These are phyloP conservation scores for Dichotomocladium elegans DNA, from an alignment of 371 early-diverging fungal species.

Conservation along the genomic window DNA sequence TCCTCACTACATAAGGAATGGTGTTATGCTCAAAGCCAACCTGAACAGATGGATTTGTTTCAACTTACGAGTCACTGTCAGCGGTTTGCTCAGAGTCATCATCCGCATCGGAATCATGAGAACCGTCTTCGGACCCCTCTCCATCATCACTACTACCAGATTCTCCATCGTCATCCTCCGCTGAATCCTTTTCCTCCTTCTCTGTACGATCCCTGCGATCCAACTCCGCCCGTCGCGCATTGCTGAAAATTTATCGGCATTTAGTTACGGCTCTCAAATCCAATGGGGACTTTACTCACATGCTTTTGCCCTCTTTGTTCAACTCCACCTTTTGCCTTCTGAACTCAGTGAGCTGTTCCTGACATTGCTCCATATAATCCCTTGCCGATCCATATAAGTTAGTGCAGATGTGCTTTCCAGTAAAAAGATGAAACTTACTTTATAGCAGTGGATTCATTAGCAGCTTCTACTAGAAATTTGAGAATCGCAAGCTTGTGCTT, in stretches of 20 bases:
- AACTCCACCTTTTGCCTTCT: constrained; percentile 64
- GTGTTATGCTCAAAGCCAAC: background rate
- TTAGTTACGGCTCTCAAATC: background rate
- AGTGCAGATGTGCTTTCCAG: no score
- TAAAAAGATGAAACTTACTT: constrained; percentile 20
- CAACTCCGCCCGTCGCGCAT: constrained; percentile 21
- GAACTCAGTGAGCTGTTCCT: constrained; percentile 60
- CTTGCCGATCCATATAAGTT: no score
- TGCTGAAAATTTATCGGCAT: constrained; percentile 7
- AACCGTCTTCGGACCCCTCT: constrained; percentile 14
- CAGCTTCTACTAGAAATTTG: constrained; percentile 33
- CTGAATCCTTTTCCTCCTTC: constrained; percentile 23
- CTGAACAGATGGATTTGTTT: background rate
- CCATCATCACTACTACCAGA: constrained; percentile 2
- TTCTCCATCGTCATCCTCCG: constrained; percentile 22
- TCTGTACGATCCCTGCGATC: constrained; percentile 25
- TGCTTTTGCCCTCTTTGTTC: constrained; percentile 57
- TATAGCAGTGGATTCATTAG: constrained; percentile 39
- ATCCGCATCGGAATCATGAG: constrained; percentile 21
- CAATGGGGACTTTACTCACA: constrained; percentile 18
- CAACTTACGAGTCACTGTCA: constrained; percentile 26
- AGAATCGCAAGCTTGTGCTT: constrained; percentile 40
- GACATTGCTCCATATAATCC: constrained; percentile 68
- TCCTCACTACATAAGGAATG: background rate
- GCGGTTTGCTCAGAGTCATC: constrained; percentile 28